phyloP scores from a whole-genome alignment of 2,329 filamentous ascomycete genomes.

The Ophiocordyceps australis region DNA sequence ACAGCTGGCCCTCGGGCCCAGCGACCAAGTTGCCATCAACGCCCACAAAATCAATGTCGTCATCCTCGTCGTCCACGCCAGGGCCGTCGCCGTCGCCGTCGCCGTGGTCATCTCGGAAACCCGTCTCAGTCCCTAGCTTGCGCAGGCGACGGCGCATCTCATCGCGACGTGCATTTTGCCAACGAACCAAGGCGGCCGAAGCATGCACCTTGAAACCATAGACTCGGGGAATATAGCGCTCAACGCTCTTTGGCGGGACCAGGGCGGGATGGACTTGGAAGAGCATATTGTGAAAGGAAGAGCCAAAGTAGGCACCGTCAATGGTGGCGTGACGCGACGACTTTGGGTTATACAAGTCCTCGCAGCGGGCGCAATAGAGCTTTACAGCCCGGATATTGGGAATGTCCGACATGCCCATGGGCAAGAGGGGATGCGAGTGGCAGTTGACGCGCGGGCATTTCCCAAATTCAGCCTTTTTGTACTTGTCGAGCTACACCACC shows the following conservation, averaged over 20 bases:
- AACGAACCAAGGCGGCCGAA: slow-evolving; percentile 69
- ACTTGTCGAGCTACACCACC: slow-evolving; percentile 69
- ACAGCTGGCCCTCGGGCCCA: slow-evolving; percentile 8
- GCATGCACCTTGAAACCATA: slow-evolving; percentile 96
- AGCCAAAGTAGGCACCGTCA: slow-evolving; percentile 95
- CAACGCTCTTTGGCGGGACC: slow-evolving; percentile 67
- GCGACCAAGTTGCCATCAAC: slow-evolving; percentile 13
- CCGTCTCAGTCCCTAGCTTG: slow-evolving; percentile 55
- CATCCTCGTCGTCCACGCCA: slow-evolving; percentile 43
- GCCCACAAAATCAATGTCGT: slow-evolving; percentile 22
- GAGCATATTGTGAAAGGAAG: slow-evolving; percentile 96
- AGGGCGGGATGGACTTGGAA: slow-evolving; percentile 95
- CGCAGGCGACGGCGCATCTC: slow-evolving; percentile 64
- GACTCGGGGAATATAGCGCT: slow-evolving; percentile 75
- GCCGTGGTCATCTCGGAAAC: slow-evolving; percentile 54
- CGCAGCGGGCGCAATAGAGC: slow-evolving; percentile 91
- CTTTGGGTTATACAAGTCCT: slow-evolving; percentile 98
- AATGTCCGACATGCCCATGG: slow-evolving; percentile 84
- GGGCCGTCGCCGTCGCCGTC: slow-evolving; percentile 39
- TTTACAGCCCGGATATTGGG: slow-evolving; percentile 82
- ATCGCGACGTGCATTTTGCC: slow-evolving; percentile 70
- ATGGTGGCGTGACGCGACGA: slow-evolving; percentile 89
- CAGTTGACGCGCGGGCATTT: slow-evolving; percentile 96
- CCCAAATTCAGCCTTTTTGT: slow-evolving; percentile 94
- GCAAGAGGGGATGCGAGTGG: slow-evolving; percentile 79